A percentile compares a stretch with the other conserved stretches of the same genome.
Conservation (phyloP, 2,329 filamentous ascomycete species). For the Apiospora saccharicola region DNA sequence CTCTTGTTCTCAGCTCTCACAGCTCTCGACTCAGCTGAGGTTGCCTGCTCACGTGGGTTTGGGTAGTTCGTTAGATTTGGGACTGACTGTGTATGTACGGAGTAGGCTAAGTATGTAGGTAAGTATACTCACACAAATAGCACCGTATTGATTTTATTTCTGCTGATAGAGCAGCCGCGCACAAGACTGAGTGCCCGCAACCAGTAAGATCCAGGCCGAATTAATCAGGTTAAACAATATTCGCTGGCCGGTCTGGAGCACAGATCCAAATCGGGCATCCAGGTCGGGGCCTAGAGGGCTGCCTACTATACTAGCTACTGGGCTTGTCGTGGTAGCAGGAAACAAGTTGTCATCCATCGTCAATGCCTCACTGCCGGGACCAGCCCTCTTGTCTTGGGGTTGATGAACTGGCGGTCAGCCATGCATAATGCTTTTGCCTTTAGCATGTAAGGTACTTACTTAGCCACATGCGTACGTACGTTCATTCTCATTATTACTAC, state of each 20-base stretch:
- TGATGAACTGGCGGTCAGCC: constrained; percentile 60
- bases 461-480: constrained; percentile 9
- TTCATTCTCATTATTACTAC: neutral
- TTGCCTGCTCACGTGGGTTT: neutral
- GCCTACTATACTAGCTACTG: constrained; percentile 10
- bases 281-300: neutral
- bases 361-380: constrained; percentile 33
- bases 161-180: neutral
- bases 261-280: constrained; percentile 6
- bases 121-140: neutral
- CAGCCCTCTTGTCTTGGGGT: constrained; percentile 38
- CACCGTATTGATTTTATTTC: neutral
- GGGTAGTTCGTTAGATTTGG: neutral
- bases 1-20: neutral
- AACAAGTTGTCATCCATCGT: constrained; percentile 27
- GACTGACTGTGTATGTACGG: neutral
- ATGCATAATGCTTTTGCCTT: constrained; percentile 35
- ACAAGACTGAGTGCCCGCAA: neutral
- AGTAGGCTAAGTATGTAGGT: neutral
- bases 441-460: constrained; percentile 20
- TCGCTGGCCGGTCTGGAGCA: neutral
- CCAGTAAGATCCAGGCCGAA: neutral
- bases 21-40: constrained; percentile 10
- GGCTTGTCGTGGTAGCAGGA: constrained; percentile 1
- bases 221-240: neutral